Percentiles rank a stretch among this genome's conserved stretches.
phyloP scores from a whole-genome alignment of 2,329 filamentous ascomycete species.

The Tolypocladium ovalisporum region DNA sequence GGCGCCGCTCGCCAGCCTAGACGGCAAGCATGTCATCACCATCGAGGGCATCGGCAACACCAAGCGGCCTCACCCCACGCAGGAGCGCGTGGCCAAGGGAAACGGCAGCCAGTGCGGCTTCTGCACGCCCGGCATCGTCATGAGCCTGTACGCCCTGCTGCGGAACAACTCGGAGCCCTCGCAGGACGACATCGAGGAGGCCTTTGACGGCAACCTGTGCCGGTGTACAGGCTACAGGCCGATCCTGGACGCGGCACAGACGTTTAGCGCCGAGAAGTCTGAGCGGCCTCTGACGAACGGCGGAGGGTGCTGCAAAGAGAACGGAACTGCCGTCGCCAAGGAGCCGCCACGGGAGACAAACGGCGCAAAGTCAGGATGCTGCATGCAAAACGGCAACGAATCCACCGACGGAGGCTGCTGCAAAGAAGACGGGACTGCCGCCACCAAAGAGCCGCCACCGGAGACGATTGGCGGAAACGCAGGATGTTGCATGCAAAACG shows the following conservation, averaged over 20 bases:
- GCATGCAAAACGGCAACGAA: slow-evolving; percentile 53
- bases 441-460: neutral
- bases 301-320: slow-evolving; percentile 1
- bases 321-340: neutral
- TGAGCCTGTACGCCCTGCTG: slow-evolving; percentile 89
- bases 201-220: slow-evolving; percentile 93
- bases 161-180: slow-evolving; percentile 71
- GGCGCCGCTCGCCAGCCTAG: slow-evolving; percentile 82
- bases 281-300: neutral
- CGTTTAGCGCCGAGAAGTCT: slow-evolving; percentile 54
- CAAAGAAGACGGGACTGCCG: slow-evolving; percentile 18
- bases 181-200: slow-evolving; percentile 82
- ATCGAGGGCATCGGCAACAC: slow-evolving; percentile 91
- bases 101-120: slow-evolving; percentile 93
- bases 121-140: slow-evolving; percentile 95
- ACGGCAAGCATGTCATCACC: slow-evolving; percentile 97
- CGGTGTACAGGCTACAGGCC: slow-evolving; percentile 92
- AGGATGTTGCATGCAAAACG: slow-evolving; percentile 64
- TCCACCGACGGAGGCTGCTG: slow-evolving; percentile 47
- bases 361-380: slow-evolving; percentile 43
- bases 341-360: neutral
- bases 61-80: slow-evolving; percentile 75
- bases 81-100: slow-evolving; percentile 81
- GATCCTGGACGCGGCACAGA: slow-evolving; percentile 88
- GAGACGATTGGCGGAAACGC: slow-evolving; percentile 10